These are phyloP conservation scores for Erysiphe neolycopersici DNA, from an alignment of 2,329 filamentous ascomycete genomes.

Conservation along the genomic window DNA sequence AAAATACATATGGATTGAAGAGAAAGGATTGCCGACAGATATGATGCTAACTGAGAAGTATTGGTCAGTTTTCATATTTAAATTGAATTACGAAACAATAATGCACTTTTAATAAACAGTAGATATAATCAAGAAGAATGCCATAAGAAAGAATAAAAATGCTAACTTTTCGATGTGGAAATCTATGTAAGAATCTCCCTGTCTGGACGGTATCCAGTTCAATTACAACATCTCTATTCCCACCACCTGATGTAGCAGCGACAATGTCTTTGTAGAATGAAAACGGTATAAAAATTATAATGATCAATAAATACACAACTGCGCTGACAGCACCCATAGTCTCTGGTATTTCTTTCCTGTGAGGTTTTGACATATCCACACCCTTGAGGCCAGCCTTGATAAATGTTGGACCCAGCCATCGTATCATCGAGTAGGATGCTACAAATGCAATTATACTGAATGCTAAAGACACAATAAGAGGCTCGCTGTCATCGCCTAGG, in stretches of 20 bases:
- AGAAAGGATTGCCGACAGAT: conserved; percentile 78
- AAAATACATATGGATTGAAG: conserved; percentile 77
- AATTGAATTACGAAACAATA: no score
- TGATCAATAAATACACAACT: conserved; percentile 64
- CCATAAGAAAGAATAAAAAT: neutral
- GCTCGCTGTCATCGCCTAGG: conserved; percentile 59
- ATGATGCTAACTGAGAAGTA: conserved; percentile 54
- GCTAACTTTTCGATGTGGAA: conserved; percentile 73
- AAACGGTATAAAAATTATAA: conserved; percentile 87
- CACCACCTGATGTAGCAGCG: conserved; percentile 74
- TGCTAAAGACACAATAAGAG: conserved; percentile 65
- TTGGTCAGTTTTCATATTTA: neutral
- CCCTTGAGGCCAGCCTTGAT: conserved; percentile 73
- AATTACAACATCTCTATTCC: conserved; percentile 66
- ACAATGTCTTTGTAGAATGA: conserved; percentile 98
- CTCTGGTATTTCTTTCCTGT: conserved; percentile 61
- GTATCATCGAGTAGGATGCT: conserved; percentile 59
- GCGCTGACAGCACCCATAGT: conserved; percentile 90
- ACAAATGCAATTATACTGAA: conserved; percentile 68
- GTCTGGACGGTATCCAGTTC: conserved; percentile 23
- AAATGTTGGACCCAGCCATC: conserved; percentile 81
- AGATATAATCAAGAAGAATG: no score
- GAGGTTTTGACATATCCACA: conserved; percentile 58
- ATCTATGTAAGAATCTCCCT: conserved; percentile 67
- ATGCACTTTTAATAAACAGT: no score